Base-by-base conservation (phyloP, 345 rosid genomes). In the Boechera divaricarpa region DNA sequence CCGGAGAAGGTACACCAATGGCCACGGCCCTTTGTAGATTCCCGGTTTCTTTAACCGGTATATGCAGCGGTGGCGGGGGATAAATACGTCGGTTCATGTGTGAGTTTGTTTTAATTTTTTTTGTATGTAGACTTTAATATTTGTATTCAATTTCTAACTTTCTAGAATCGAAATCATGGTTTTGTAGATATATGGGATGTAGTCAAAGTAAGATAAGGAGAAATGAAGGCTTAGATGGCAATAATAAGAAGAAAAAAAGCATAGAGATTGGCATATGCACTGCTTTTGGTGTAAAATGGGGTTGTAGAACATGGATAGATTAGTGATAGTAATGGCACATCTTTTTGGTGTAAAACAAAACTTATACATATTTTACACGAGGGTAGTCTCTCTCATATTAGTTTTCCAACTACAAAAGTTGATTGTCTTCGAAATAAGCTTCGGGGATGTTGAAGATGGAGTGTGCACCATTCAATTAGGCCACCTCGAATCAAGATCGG, bases 41-140 rank as follows among this genome's bases (percentile, higher is more conserved):
- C 32, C 90, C 94, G 73, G 91, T 86, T 72, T 88, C 89, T 0
- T 86, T 93, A 6, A 80, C 91, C 51, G 90, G 93, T 69, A 90
- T 90, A 59, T 94, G 97, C 51, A 89, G 89, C 49, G 87, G 92
- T 11, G 87, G 90, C 15, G 79, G 74, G 2, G 80, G 83, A 57
- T 83, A 67, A 61, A 36, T 47, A 13, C 54, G 13, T 67, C 36
- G 35, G 16, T 24, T 54, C 8, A 62, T 36, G 55, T 69, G 48
- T 31, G 12, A 70, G 7, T 66, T 49, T 68, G 11, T 35, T 32
- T 45, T 41, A 4, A 41, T 10, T 41, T 10, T 10, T 10, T 45
- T 53, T 33, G 48, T 55, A n/a, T 68, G 6, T 39, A 41, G 28
- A 5, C n/a, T 53, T 53, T 7, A 26, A 55, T 8, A 7, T 39